Percentiles rank a stretch among this genome's conserved stretches.
Evolutionary conservation across 257 asterid species (phyloP).

Genomic region (Salvia hispanica): DNA sequence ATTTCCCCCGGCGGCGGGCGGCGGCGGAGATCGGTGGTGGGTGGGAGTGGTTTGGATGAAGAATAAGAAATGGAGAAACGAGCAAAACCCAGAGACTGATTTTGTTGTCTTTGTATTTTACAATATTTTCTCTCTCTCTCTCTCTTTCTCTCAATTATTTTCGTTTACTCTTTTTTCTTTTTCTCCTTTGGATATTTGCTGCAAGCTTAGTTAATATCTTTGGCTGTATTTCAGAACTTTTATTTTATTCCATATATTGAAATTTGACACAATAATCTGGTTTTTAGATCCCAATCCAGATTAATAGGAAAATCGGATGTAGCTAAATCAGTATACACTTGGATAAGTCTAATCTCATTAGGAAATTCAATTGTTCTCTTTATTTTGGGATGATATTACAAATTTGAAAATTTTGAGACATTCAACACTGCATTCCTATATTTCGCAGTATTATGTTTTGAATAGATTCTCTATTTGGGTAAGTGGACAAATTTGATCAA

Average conservation of each 20-base stretch:
- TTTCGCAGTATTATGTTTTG: no score
- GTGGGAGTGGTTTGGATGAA: slow-evolving; percentile 41
- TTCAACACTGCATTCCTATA: no score
- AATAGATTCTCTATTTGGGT: no score
- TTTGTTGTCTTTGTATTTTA: slow-evolving; percentile 25
- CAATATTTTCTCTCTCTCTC: slow-evolving; percentile 15
- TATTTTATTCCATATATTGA: not conserved
- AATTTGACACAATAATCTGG: no score
- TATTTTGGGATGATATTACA: not conserved
- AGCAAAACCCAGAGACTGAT: slow-evolving; percentile 35
- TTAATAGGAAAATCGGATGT: no score
- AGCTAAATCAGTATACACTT: no score
- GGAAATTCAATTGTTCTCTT: no score
- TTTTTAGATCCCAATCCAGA: no score
- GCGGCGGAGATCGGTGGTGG: slow-evolving; percentile 48
- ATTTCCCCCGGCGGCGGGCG: slow-evolving; percentile 31
- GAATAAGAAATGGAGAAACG: slow-evolving; percentile 24
- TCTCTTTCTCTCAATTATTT: slow-evolving; percentile 22
- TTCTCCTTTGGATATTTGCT: slow-evolving; percentile 4
- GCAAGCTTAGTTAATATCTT: not conserved
- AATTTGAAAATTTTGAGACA: not conserved
- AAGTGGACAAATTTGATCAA: no score
- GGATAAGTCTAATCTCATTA: no score
- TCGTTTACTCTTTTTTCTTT: slow-evolving; percentile 17
- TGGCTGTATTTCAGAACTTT: slow-evolving; percentile 23